Evolutionary conservation across 495 filamentous ascomycete species (phyloP).

Genomic region (Penicillium coprophilum): DNA sequence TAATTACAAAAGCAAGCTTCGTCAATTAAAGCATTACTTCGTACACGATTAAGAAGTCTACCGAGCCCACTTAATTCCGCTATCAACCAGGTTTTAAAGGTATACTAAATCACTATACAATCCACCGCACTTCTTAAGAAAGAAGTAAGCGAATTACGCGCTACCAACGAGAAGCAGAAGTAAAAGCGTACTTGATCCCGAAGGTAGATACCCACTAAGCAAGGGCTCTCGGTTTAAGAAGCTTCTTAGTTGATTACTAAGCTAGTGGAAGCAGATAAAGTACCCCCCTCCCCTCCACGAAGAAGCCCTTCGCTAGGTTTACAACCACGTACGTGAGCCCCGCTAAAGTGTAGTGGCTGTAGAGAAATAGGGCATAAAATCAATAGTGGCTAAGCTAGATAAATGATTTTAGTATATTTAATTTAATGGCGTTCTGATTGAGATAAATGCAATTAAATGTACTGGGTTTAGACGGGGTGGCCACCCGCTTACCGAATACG

Average conservation of each 20-base stretch:
- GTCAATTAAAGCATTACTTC: slow-evolving; percentile 7
- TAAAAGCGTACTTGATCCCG: not conserved
- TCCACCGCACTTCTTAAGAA: slow-evolving; percentile 3
- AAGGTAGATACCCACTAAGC: not conserved
- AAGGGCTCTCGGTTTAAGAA: not conserved
- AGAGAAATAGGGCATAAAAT: too few species aligned
- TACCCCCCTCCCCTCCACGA: not conserved
- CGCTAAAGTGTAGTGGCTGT: too few species aligned
- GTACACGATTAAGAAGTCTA: slow-evolving; percentile 1
- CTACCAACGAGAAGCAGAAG: not conserved
- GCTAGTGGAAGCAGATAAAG: not conserved
- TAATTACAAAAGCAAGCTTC: slow-evolving; percentile 8
- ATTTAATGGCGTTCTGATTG: too few species aligned
- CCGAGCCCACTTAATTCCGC: not conserved
- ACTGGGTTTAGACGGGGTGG: too few species aligned
- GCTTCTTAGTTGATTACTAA: not conserved
- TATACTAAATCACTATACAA: slow-evolving; percentile 2
- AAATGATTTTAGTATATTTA: too few species aligned
- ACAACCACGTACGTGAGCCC: not conserved
- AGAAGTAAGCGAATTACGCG: slow-evolving; percentile 9
- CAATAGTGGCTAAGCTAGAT: too few species aligned
- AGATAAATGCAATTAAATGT: too few species aligned
- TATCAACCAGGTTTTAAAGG: slow-evolving; percentile 7
- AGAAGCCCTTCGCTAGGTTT: not conserved
- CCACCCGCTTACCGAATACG: too few species aligned